Evolutionary conservation across 2,329 filamentous ascomycete species (phyloP), one percentile per base, ranked within the genome.

Genomic region (Grosmannia serpens): DNA sequence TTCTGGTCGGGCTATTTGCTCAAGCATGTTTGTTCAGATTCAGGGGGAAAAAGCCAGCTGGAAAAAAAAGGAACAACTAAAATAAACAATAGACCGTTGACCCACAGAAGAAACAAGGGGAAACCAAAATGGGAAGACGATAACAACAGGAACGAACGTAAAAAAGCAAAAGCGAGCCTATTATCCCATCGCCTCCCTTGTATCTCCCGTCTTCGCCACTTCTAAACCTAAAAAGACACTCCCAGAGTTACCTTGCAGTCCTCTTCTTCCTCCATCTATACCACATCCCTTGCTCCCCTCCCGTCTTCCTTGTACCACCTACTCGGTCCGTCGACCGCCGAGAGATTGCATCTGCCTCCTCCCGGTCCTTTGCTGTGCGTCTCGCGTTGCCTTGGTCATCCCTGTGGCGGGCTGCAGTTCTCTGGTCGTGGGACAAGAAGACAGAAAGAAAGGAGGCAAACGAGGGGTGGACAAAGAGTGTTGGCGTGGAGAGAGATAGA

Each of bases 1-100:
- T 33, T 10, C 31, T 6, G 31, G 10, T 33, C 31, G 41, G 41
- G n/a, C 44, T 46, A 17, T 20, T 20, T 11, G 33, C 26, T 57
- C 35, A 53, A 27, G 49, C 47, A 53, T 46, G 49, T 41, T 52
- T 56, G 29, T 41, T 57, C 50, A 46, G 55, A 57, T 52, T 53
- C 17, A 46, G 29, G 46, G 22, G 4, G 4, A 29, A 41, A 29
- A 57, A 31, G n/a, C 22, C 44, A 50, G 46, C 22, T 27, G 47
- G 17, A 24, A 57, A 46, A 46, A 55, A 49, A 56, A 33, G 38
- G 38, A 49, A 24, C 8, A 22, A 52, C 26, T 52, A 38, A 58
- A 50, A 54, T 31, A 20, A 33, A 47, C 44, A 17, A 31, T 31
- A 47, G 53, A 56, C 55, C 55, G 31, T 56, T 35, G 29, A 50